Evolutionary conservation across 2,329 filamentous ascomycete species (phyloP).

Genomic region (Botrytis tulipae): DNA sequence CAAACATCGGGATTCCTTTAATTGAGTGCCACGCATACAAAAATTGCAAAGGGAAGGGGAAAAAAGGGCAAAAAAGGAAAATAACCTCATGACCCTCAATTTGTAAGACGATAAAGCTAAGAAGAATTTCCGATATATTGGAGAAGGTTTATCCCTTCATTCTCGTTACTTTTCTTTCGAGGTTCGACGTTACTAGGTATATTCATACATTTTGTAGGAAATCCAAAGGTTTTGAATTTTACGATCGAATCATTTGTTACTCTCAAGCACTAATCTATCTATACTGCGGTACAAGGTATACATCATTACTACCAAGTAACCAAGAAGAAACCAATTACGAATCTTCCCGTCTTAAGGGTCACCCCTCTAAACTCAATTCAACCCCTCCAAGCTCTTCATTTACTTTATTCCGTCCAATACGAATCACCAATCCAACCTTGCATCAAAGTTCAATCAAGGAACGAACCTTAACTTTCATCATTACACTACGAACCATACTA

Average conservation of each 20-base stretch:
- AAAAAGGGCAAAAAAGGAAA: not conserved
- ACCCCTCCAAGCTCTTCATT: not conserved
- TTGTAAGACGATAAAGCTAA: not conserved
- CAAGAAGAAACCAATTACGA: not conserved
- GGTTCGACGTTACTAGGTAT: not conserved
- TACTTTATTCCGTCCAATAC: constrained; percentile 1
- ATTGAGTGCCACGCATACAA: constrained; percentile 10
- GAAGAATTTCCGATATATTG: not conserved
- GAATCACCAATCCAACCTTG: not conserved
- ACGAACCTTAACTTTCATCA: not conserved
- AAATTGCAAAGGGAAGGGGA: not conserved
- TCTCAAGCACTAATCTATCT: not conserved
- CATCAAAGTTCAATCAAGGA: not conserved
- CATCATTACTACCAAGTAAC: not conserved
- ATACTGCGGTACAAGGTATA: not conserved
- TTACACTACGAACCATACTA: not conserved
- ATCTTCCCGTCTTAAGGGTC: not conserved
- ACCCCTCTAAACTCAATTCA: not conserved
- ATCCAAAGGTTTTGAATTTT: no score
- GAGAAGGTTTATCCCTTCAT: not conserved
- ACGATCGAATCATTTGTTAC: not conserved
- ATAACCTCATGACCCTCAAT: constrained; percentile 8
- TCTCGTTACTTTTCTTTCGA: not conserved
- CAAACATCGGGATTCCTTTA: not conserved
- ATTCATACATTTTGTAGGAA: not conserved